A percentile compares a stretch with the other conserved stretches of the same genome.
phyloP scores from a whole-genome alignment of 306 rosid species.

The Prunus mume region DNA sequence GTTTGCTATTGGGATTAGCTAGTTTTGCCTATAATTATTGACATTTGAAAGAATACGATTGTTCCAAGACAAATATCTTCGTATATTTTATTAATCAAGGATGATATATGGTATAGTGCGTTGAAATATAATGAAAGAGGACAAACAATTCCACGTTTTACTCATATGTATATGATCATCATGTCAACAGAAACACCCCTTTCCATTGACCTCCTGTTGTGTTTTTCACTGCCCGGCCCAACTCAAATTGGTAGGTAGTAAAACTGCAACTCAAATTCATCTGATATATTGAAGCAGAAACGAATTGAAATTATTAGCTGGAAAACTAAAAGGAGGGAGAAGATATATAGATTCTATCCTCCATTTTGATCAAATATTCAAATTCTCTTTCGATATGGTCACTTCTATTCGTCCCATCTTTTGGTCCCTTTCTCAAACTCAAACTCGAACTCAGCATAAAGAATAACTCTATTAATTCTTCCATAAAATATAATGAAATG shows the following conservation, averaged over 20 bases:
- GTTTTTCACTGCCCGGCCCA: neutral
- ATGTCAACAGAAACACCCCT: too few relatives aligned
- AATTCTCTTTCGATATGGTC: conserved; percentile 54
- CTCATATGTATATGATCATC: neutral
- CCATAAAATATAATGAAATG: neutral
- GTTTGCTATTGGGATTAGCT: neutral
- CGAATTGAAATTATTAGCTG: conserved; percentile 36
- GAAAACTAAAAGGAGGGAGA: conserved; percentile 28
- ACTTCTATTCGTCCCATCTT: conserved; percentile 37
- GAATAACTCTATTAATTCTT: conserved; percentile 27
- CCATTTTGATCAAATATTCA: conserved; percentile 64
- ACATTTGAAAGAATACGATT: conserved; percentile 16
- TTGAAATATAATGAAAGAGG: conserved; percentile 13
- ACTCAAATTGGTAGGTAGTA: too few relatives aligned
- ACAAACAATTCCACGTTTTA: neutral
- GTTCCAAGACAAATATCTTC: neutral
- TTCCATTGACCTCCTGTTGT: neutral
- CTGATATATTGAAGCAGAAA: neutral
- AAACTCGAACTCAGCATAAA: conserved; percentile 27
- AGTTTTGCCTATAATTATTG: conserved; percentile 22
- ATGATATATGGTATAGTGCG: neutral
- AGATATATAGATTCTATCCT: conserved; percentile 36
- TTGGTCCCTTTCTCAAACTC: conserved; percentile 46
- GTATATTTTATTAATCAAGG: neutral
- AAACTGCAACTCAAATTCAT: too few relatives aligned